Evolutionary conservation across 139 green algal species (phyloP).

Genomic region (Chlamydomonas applanata): DNA sequence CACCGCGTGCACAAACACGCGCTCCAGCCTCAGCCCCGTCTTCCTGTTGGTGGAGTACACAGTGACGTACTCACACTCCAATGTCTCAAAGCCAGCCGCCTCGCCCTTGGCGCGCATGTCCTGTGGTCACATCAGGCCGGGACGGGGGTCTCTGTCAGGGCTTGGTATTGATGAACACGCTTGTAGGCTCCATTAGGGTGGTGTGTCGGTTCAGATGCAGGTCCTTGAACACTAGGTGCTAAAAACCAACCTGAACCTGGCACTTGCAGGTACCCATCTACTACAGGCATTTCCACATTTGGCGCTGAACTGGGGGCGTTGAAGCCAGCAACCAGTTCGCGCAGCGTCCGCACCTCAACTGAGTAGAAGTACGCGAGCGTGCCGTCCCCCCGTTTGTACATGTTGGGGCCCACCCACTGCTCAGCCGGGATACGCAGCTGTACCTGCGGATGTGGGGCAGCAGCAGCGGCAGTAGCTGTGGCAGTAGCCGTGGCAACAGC

Average conservation of each 20-base stretch:
- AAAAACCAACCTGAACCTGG: no score
- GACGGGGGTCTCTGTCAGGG: no score
- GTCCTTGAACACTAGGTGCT: no score
- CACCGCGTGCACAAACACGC: slow-evolving; percentile 79
- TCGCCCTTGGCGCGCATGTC: slow-evolving; percentile 38
- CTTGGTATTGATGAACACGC: no score
- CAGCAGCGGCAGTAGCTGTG: not conserved
- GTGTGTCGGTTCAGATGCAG: no score
- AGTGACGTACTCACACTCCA: slow-evolving; percentile 64
- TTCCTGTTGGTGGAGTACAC: slow-evolving; percentile 67
- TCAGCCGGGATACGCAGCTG: slow-evolving; percentile 52
- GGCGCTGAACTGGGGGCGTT: no score
- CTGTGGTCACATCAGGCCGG: not conserved
- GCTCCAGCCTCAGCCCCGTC: slow-evolving; percentile 46
- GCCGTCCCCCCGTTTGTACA: slow-evolving; percentile 64
- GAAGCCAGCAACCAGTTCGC: not conserved
- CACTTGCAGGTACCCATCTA: no score
- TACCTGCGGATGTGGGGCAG: not conserved
- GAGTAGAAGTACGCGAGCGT: slow-evolving; percentile 80
- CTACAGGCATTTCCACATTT: no score
- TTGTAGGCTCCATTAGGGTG: no score
- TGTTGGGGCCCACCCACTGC: slow-evolving; percentile 46
- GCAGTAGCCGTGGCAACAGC: not conserved
- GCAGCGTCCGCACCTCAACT: slow-evolving; percentile 19
- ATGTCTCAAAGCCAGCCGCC: slow-evolving; percentile 49